phyloP scores from a whole-genome alignment of 2,329 filamentous ascomycete species.

The Ophiostoma montium region DNA sequence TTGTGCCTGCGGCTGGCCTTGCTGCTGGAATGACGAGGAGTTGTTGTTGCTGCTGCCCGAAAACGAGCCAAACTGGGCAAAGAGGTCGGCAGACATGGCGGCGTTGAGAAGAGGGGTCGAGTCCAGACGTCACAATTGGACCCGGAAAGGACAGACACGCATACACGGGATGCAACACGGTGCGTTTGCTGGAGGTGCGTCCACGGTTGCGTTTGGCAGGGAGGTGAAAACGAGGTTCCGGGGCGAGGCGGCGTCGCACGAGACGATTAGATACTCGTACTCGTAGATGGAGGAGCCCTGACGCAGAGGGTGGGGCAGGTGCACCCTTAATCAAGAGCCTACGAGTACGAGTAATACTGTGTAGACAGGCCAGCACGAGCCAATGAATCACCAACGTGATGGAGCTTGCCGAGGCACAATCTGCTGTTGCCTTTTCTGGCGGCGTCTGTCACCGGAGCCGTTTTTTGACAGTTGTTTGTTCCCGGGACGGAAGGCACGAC shows the following conservation, averaged over 20 bases:
- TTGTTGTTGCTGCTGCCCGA: constrained; percentile 22
- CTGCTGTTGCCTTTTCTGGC: too few species aligned
- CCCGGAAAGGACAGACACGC: too few species aligned
- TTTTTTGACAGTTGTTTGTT: neutral
- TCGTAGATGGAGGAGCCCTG: neutral
- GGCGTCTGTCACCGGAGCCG: too few species aligned
- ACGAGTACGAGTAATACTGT: too few species aligned
- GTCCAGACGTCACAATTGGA: neutral
- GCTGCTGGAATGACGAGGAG: constrained; percentile 15
- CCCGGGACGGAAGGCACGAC: neutral
- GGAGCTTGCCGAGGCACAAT: too few species aligned
- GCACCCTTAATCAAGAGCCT: neutral
- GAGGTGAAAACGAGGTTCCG: neutral
- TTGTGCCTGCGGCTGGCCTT: constrained; percentile 9
- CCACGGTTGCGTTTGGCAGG: too few species aligned
- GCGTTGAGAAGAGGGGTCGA: too few species aligned
- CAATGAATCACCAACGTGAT: too few species aligned
- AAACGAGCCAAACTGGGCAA: constrained; percentile 45
- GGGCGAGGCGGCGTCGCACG: neutral
- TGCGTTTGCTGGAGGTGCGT: too few species aligned
- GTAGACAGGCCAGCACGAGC: too few species aligned
- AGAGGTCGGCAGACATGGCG: constrained; percentile 50
- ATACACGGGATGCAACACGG: too few species aligned
- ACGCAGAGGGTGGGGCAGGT: constrained; percentile 5
- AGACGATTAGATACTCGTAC: neutral